Conservation (phyloP, 1,284 basidiomycete species). For the Tylopilus orsonianus region DNA sequence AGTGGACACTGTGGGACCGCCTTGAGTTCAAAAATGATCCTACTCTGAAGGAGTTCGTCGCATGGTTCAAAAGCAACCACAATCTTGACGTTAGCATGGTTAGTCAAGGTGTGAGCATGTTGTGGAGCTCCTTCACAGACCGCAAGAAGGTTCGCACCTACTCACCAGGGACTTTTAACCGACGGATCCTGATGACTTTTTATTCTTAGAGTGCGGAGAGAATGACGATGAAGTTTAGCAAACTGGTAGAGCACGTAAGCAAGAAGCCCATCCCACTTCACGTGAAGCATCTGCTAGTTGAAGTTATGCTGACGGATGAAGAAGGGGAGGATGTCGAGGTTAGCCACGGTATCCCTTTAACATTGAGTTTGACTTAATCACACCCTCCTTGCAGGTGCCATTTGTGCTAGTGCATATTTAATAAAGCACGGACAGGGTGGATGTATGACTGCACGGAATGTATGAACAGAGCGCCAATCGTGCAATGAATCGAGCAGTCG, state of each 20-base stretch:
- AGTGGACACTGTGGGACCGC: conserved; percentile 99
- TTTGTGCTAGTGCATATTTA: conserved; percentile 65
- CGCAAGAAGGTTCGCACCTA: conserved; percentile 75
- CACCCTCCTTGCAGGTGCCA: conserved; percentile 49
- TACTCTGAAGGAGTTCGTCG: conserved; percentile 83
- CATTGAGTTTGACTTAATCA: conserved; percentile 1
- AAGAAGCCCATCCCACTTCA: conserved; percentile 87
- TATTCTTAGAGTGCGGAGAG: conserved; percentile 75
- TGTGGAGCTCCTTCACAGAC: conserved; percentile 92
- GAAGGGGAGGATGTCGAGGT: conserved; percentile 88
- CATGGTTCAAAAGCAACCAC: conserved; percentile 85
- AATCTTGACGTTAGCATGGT: conserved; percentile 94
- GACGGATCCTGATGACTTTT: conserved; percentile 9
- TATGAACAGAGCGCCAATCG: conserved; percentile 1
- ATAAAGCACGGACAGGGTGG: conserved; percentile 14
- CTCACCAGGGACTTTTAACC: not conserved
- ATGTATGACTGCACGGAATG: conserved; percentile 7
- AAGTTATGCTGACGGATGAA: conserved; percentile 93
- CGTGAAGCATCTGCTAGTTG: conserved; percentile 83
- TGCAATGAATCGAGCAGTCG: not conserved
- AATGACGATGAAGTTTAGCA: conserved; percentile 85
- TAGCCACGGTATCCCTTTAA: conserved; percentile 10
- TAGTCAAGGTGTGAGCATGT: conserved; percentile 95
- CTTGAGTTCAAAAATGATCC: conserved; percentile 93
- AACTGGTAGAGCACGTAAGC: conserved; percentile 90